These are phyloP conservation scores for Russula earlei DNA, from an alignment of 768 basidiomycete genomes.

Conservation along the genomic window DNA sequence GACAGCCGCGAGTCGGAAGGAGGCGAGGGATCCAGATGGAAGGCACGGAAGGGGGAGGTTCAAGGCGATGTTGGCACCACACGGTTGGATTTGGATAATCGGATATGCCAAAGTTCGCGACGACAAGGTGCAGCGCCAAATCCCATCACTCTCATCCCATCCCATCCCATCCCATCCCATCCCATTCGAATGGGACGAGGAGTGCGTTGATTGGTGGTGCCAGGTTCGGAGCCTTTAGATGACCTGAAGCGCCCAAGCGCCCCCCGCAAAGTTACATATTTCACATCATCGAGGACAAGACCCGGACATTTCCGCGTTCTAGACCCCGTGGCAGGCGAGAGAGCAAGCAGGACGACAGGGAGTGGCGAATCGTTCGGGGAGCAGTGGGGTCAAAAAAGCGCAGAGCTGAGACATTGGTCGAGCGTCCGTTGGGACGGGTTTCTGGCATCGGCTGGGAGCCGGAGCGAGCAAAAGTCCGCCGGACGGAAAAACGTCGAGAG, in stretches of 20 bases:
- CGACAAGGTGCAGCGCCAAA: constrained; percentile 5
- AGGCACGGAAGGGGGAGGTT: neutral
- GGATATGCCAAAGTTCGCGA: constrained; percentile 4
- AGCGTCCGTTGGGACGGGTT: too few species aligned
- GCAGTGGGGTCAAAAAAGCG: too few species aligned
- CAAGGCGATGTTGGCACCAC: neutral
- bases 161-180: too few species aligned
- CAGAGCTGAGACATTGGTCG: too few species aligned
- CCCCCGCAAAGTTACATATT: neutral
- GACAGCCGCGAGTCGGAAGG: neutral
- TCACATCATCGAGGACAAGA: neutral
- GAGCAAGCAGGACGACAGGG: neutral
- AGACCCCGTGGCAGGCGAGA: neutral
- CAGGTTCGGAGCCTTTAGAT: constrained; percentile 9
- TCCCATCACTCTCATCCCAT: too few species aligned
- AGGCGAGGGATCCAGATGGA: neutral
- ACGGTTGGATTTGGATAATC: constrained; percentile 9
- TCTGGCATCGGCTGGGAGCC: neutral
- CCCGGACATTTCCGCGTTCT: constrained; percentile 8
- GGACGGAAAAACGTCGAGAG: constrained; percentile 8
- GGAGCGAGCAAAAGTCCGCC: constrained; percentile 17
- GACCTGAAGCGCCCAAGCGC: neutral
- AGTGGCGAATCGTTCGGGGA: constrained; percentile 11
- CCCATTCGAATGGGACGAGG: too few species aligned
- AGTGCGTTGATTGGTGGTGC: too few species aligned